A percentile compares a stretch with the other conserved stretches of the same genome.
phyloP scores from a whole-genome alignment of 2,329 filamentous ascomycete genomes.

The Calonectria hawksworthii region DNA sequence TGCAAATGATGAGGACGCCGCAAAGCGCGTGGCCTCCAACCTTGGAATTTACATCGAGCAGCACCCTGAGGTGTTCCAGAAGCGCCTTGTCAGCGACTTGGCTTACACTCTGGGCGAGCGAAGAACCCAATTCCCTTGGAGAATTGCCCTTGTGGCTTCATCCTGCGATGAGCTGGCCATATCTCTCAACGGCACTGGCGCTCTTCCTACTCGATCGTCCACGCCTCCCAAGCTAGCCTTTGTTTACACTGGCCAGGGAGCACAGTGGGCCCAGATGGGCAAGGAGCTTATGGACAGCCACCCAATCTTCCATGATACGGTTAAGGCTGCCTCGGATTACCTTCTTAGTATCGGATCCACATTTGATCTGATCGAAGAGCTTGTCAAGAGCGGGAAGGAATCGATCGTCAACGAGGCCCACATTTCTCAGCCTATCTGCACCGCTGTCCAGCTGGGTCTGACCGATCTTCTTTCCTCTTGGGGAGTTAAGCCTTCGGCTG shows the following conservation, averaged over 20 bases:
- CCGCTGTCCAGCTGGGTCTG: constrained; percentile 63
- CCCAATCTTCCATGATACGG: constrained; percentile 51
- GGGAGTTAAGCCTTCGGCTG: constrained; percentile 55
- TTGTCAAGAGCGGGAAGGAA: constrained; percentile 50
- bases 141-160: constrained; percentile 58
- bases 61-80: constrained; percentile 58
- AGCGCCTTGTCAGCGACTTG: constrained; percentile 59
- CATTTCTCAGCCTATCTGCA: constrained; percentile 60
- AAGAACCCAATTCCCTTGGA: constrained; percentile 59
- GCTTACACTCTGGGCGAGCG: constrained; percentile 64
- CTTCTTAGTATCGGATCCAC: constrained; percentile 51
- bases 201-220: constrained; percentile 32
- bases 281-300: constrained; percentile 53
- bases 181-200: constrained; percentile 53
- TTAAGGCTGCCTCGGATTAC: constrained; percentile 50
- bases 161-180: constrained; percentile 61
- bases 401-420: constrained; percentile 55
- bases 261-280: constrained; percentile 56
- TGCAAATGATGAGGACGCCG: constrained; percentile 54
- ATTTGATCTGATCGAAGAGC: constrained; percentile 55
- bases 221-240: constrained; percentile 46
- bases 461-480: constrained; percentile 59
- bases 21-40: constrained; percentile 47
- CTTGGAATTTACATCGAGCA: constrained; percentile 57
- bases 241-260: constrained; percentile 58